Percentiles rank a stretch among this genome's conserved stretches.
Conservation (phyloP, 352 stramenopile genomes). For the Phytophthora constricta region DNA sequence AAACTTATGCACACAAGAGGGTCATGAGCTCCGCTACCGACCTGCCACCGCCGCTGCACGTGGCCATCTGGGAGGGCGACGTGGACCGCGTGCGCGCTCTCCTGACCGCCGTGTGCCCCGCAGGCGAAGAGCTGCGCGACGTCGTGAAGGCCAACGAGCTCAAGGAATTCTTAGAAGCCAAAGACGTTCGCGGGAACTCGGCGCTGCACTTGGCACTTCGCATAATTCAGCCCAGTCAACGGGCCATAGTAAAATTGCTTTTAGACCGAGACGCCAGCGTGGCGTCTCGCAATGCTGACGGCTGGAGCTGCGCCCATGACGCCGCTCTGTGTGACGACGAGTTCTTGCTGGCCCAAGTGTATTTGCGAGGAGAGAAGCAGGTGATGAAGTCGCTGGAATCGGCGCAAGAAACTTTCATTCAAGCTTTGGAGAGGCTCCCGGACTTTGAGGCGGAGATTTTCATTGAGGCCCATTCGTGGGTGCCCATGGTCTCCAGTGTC, state of each 20-base stretch:
- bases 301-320: constrained; percentile 83
- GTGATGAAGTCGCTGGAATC: constrained; percentile 52
- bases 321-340: constrained; percentile 79
- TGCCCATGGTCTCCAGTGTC: constrained; percentile 80
- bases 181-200: constrained; percentile 72
- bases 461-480: constrained; percentile 81
- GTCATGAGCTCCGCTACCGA: neutral
- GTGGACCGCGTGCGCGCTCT: constrained; percentile 40
- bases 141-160: constrained; percentile 17
- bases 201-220: constrained; percentile 77
- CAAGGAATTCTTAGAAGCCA: constrained; percentile 55
- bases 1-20: too few species aligned
- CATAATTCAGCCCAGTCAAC: constrained; percentile 66
- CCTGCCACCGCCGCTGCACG: constrained; percentile 51
- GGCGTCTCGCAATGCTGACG: constrained; percentile 44
- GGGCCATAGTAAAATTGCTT: constrained; percentile 63
- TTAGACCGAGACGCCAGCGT: constrained; percentile 50
- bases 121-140: constrained; percentile 14
- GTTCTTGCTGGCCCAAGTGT: constrained; percentile 74
- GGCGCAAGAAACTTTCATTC: constrained; percentile 62
- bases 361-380: constrained; percentile 67
- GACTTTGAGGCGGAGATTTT: constrained; percentile 87
- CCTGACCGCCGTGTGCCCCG: constrained; percentile 31
- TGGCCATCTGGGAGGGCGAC: constrained; percentile 78
- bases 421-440: constrained; percentile 68